These are phyloP conservation scores for Leccinum disarticulatum DNA, from an alignment of 768 basidiomycete species.

Conservation along the genomic window DNA sequence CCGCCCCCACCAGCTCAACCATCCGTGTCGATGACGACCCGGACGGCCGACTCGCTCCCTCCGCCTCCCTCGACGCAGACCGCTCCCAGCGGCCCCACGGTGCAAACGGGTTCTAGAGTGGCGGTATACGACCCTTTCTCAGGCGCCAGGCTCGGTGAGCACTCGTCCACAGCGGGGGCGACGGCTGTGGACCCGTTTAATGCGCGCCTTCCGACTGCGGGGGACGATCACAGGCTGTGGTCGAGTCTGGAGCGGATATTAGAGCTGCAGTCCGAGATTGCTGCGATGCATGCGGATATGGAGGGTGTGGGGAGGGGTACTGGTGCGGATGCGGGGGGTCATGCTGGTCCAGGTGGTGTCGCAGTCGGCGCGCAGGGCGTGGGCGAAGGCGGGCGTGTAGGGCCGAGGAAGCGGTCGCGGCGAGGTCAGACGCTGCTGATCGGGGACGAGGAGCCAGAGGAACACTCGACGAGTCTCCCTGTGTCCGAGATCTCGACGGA, in stretches of 20 bases:
- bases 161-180: slow-evolving; percentile 7
- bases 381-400: slow-evolving; percentile 16
- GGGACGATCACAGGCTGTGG: slow-evolving; percentile 61
- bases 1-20: slow-evolving; percentile 10
- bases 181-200: slow-evolving; percentile 9
- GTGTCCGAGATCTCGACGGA: slow-evolving; percentile 27
- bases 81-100: not conserved
- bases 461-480: slow-evolving; percentile 15
- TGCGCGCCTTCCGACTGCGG: slow-evolving; percentile 13
- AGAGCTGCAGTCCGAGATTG: slow-evolving; percentile 70
- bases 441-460: slow-evolving; percentile 28
- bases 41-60: slow-evolving; percentile 17
- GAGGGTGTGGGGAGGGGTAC: slow-evolving; percentile 47
- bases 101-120: slow-evolving; percentile 9
- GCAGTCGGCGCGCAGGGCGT: not conserved
- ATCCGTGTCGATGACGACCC: slow-evolving; percentile 9
- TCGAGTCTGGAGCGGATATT: slow-evolving; percentile 65
- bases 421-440: slow-evolving; percentile 38
- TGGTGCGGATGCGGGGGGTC: not conserved
- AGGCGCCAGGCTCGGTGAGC: slow-evolving; percentile 27
- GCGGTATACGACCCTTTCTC: slow-evolving; percentile 36
- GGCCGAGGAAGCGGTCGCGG: slow-evolving; percentile 21
- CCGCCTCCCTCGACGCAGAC: slow-evolving; percentile 9
- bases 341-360: slow-evolving; percentile 1
- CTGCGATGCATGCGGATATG: slow-evolving; percentile 73